phyloP scores from a whole-genome alignment of 1,284 basidiomycete species.

The Trametes pubescens region DNA sequence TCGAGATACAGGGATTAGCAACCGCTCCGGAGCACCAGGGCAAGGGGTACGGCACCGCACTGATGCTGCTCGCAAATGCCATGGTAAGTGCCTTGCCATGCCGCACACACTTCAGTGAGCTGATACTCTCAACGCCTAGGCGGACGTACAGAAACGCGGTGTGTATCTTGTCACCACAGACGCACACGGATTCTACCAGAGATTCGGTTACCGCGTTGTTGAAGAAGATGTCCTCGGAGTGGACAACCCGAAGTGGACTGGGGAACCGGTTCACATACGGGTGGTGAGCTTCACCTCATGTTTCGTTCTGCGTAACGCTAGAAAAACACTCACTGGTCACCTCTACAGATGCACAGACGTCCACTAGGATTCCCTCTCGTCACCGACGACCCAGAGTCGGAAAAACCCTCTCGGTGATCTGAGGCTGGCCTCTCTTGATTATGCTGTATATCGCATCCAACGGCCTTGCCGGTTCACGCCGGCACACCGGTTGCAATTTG shows the following conservation, averaged over 20 bases:
- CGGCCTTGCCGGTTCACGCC: too few relatives aligned
- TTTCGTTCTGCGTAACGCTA: neutral
- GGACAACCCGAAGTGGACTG: constrained; percentile 22
- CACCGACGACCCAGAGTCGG: neutral
- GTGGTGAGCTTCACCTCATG: neutral
- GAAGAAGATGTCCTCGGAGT: constrained; percentile 14
- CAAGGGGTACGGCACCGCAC: constrained; percentile 11
- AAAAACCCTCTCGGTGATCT: neutral
- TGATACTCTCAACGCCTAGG: neutral
- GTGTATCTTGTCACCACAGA: constrained; percentile 10
- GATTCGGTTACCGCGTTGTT: constrained; percentile 10
- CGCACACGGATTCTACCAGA: constrained; percentile 14
- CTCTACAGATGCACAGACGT: constrained; percentile 7
- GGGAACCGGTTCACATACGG: constrained; percentile 8
- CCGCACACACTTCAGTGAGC: neutral
- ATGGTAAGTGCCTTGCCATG: neutral
- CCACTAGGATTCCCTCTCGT: neutral
- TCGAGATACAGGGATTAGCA: constrained; percentile 13
- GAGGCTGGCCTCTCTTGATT: too few relatives aligned
- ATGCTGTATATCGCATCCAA: too few relatives aligned
- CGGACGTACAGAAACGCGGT: constrained; percentile 10
- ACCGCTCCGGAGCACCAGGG: constrained; percentile 15
- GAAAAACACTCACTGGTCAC: neutral
- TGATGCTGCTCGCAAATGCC: constrained; percentile 12
- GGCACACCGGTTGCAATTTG: too few relatives aligned